phyloP scores from a whole-genome alignment of 1,139 yeast genomes.

The Taphrina betulina region DNA sequence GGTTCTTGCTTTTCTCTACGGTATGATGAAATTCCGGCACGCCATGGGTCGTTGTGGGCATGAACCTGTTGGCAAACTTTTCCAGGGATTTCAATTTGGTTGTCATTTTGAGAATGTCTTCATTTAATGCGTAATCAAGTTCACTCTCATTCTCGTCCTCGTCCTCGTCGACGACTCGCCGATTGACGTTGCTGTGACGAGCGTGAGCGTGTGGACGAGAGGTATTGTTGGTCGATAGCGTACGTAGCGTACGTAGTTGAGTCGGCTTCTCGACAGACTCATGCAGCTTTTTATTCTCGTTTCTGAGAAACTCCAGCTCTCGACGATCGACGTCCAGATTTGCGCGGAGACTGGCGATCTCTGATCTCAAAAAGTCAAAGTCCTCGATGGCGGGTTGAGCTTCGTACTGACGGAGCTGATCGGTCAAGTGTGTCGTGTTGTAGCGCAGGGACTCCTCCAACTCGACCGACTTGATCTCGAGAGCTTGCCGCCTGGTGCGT shows the following conservation, averaged over 20 bases:
- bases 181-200: no score
- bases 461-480: neutral
- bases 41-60: neutral
- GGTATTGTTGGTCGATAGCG: no score
- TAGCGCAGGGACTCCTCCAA: constrained; percentile 4
- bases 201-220: no score
- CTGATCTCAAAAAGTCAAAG: constrained; percentile 2
- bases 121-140: no score
- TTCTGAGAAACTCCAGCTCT: neutral
- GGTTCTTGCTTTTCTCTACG: neutral
- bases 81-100: neutral
- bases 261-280: neutral
- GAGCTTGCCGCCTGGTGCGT: neutral
- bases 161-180: no score
- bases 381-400: constrained; percentile 6
- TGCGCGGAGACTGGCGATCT: neutral
- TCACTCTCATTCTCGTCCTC: no score
- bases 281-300: neutral
- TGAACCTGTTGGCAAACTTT: neutral
- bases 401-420: neutral
- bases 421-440: neutral
- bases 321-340: neutral
- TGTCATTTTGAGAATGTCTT: neutral
- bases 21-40: constrained; percentile 8
- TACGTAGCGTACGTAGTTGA: no score